A percentile compares a stretch with the other conserved stretches of the same genome.
Conservation (phyloP, 495 filamentous ascomycete species). For the Hyphodiscus hymeniophilus region DNA sequence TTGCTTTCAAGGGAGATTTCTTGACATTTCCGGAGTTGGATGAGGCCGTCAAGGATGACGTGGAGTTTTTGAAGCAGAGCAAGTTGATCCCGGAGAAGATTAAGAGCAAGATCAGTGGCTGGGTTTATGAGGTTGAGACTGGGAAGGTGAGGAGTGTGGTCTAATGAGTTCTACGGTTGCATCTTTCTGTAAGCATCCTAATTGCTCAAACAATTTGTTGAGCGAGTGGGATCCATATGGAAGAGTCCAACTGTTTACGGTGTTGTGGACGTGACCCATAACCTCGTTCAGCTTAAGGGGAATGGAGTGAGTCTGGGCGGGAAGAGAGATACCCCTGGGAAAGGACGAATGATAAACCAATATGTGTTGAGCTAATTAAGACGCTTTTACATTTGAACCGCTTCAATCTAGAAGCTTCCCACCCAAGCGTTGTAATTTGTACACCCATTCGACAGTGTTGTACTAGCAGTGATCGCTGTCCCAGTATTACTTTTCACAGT, state of each 20-base stretch:
- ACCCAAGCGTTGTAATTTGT: constrained; percentile 23
- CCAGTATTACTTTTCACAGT: constrained; percentile 6
- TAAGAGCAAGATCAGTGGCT: constrained; percentile 56
- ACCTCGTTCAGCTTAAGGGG: background rate
- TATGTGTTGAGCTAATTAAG: background rate
- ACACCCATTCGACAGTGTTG: constrained; percentile 13
- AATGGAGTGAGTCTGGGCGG: background rate
- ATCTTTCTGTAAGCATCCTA: too few species aligned
- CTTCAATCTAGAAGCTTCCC: constrained; percentile 12
- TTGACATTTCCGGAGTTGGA: constrained; percentile 57
- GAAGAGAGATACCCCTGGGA: constrained; percentile 1
- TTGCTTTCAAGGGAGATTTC: constrained; percentile 43
- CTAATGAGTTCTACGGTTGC: too few species aligned
- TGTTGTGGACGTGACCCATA: background rate
- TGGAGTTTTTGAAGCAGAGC: constrained; percentile 50
- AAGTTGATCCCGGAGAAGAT: constrained; percentile 50
- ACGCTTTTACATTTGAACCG: background rate
- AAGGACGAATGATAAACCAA: background rate
- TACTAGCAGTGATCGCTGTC: constrained; percentile 7
- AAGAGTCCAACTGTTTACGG: too few species aligned
- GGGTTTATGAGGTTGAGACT: constrained; percentile 74
- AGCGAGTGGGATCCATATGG: too few species aligned
- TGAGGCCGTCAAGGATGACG: constrained; percentile 56
- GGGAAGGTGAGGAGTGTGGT: constrained; percentile 48
- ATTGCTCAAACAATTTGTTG: too few species aligned